Percentiles rank a stretch among this genome's conserved stretches.
Evolutionary conservation across 1,284 basidiomycete species (phyloP).

Genomic region (Dichomitus squalens): DNA sequence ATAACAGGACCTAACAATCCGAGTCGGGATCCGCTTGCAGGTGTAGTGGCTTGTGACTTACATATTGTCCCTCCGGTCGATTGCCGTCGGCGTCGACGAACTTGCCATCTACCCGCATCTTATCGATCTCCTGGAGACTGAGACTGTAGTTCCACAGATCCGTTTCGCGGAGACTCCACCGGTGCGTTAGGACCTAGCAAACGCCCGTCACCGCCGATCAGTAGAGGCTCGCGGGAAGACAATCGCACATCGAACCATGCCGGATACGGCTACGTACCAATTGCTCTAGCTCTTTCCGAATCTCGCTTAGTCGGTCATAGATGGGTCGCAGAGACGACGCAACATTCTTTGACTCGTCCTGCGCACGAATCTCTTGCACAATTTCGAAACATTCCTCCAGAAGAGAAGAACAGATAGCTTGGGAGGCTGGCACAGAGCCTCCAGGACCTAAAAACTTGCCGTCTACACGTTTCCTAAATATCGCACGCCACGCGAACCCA

Average conservation of each 20-base stretch:
- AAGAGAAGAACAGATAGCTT: conserved; percentile 86
- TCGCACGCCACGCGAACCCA: not conserved
- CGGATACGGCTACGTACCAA: conserved; percentile 50
- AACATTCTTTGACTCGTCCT: conserved; percentile 92
- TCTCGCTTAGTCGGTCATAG: conserved; percentile 88
- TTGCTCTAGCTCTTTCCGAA: conserved; percentile 87
- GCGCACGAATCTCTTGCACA: conserved; percentile 92
- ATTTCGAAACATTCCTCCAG: conserved; percentile 98
- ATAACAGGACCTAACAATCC: conserved; percentile 79
- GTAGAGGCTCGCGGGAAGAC: not conserved
- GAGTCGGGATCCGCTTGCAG: not conserved
- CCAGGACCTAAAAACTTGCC: conserved; percentile 96
- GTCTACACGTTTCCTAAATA: conserved; percentile 84
- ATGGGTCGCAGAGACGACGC: conserved; percentile 90
- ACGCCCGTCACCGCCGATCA: not conserved
- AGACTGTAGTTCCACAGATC: conserved; percentile 95
- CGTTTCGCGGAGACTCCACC: conserved; percentile 97
- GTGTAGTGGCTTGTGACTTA: conserved; percentile 40
- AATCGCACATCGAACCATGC: not conserved
- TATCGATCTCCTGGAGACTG: conserved; percentile 95
- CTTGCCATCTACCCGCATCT: conserved; percentile 95
- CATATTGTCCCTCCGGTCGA: conserved; percentile 89
- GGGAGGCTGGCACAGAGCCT: conserved; percentile 88
- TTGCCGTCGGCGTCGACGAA: conserved; percentile 95
- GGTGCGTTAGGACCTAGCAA: conserved; percentile 72